Conservation (phyloP, 2,329 filamentous ascomycete species). For the Aspergillus pseudonomiae region DNA sequence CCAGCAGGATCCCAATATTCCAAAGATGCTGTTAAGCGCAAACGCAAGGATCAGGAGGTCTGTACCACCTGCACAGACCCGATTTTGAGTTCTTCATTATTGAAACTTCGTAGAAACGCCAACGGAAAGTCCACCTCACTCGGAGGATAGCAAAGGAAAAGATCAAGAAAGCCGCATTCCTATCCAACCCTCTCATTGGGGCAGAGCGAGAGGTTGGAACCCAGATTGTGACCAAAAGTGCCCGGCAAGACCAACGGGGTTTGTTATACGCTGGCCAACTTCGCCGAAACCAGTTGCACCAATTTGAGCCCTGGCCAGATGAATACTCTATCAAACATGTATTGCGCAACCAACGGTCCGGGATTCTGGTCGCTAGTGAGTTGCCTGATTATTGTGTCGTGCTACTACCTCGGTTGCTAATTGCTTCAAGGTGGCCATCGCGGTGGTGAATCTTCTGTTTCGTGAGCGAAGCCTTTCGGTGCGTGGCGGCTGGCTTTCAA, state of each 20-base stretch:
- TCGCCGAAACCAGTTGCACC: constrained; percentile 32
- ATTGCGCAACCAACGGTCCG: constrained; percentile 37
- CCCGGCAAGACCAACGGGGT: constrained; percentile 31
- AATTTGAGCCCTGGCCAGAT: constrained; percentile 32
- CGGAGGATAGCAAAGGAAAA: constrained; percentile 36
- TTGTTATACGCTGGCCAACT: constrained; percentile 38
- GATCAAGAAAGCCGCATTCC: constrained; percentile 33
- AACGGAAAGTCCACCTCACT: constrained; percentile 27
- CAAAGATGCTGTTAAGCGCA: constrained; percentile 60
- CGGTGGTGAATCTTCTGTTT: constrained; percentile 34
- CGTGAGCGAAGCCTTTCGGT: constrained; percentile 28
- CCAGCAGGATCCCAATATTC: constrained; percentile 58
- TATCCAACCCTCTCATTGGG: constrained; percentile 34
- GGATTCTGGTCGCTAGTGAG: constrained; percentile 41
- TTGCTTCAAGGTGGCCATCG: constrained; percentile 29
- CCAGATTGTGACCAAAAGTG: constrained; percentile 17
- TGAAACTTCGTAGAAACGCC: constrained; percentile 29
- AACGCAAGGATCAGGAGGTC: constrained; percentile 51
- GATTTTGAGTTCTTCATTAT: constrained; percentile 3
- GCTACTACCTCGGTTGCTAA: constrained; percentile 17
- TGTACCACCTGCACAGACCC: background rate
- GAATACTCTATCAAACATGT: constrained; percentile 36
- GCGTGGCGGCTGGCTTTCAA: background rate
- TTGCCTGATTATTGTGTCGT: background rate
- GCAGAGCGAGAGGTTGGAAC: constrained; percentile 35